phyloP scores from a whole-genome alignment of 441 rosid species.

The Bocquillonia castaneifolia region DNA sequence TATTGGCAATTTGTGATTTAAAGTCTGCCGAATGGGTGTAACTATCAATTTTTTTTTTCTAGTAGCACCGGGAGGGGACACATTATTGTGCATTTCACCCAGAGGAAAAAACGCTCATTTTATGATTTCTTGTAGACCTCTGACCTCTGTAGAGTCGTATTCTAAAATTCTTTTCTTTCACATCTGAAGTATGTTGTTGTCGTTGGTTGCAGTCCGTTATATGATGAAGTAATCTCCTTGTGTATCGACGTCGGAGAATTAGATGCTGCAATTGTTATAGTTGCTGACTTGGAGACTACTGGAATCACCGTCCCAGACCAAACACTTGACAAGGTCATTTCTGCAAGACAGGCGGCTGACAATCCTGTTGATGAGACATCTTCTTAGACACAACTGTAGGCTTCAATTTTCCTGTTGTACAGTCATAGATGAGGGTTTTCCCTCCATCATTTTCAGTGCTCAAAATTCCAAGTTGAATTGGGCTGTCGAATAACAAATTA shows the following conservation, averaged over 20 bases:
- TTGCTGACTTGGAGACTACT: conserved; percentile 79
- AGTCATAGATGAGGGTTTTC: not conserved
- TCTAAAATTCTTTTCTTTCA: not conserved
- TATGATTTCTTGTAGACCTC: too few relatives aligned
- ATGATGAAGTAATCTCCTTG: conserved; percentile 69
- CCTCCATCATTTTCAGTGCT: not conserved
- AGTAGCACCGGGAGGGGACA: too few relatives aligned
- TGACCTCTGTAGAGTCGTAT: too few relatives aligned
- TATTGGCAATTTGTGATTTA: not conserved
- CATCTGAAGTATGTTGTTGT: not conserved
- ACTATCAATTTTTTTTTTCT: not conserved
- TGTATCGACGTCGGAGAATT: conserved; percentile 83
- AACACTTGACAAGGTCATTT: conserved; percentile 71
- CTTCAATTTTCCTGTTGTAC: conserved; percentile 13
- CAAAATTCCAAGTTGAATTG: not conserved
- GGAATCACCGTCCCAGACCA: conserved; percentile 65
- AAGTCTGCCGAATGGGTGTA: too few relatives aligned
- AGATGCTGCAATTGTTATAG: conserved; percentile 83
- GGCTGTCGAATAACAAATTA: not conserved
- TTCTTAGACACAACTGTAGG: conserved; percentile 14
- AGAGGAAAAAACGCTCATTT: too few relatives aligned
- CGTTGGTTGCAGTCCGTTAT: conserved; percentile 55
- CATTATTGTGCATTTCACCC: too few relatives aligned
- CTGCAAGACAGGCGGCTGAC: conserved; percentile 57
- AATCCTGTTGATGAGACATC: conserved; percentile 25